Percentiles rank a stretch among this genome's conserved stretches.
Conservation (phyloP, 1,284 basidiomycete species). For the Vanrija pseudolonga region DNA sequence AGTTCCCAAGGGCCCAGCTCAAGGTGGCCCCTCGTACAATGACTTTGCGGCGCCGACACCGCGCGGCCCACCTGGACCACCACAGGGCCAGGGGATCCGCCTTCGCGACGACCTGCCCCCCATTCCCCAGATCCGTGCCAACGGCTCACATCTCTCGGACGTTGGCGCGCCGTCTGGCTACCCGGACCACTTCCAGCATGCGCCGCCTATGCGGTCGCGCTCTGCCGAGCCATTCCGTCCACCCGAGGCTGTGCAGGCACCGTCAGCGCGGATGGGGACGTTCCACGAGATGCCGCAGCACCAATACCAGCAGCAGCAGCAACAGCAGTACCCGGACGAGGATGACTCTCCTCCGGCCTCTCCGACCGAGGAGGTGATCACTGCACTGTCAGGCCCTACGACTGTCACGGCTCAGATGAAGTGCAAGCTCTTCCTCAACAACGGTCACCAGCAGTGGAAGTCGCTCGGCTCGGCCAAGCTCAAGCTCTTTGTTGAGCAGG, state of each 20-base stretch:
- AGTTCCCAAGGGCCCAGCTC: too few relatives aligned
- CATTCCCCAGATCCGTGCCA: slow-evolving; percentile 25
- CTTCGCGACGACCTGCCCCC: slow-evolving; percentile 17
- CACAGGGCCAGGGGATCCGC: background rate
- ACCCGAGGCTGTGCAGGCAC: slow-evolving; percentile 20
- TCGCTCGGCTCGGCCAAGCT: slow-evolving; percentile 82
- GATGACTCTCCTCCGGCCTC: slow-evolving; percentile 74
- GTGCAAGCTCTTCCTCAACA: slow-evolving; percentile 96
- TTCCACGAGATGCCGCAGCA: slow-evolving; percentile 16
- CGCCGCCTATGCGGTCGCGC: slow-evolving; percentile 19
- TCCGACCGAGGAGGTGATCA: slow-evolving; percentile 59
- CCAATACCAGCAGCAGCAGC: slow-evolving; percentile 31
- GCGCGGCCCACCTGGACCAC: slow-evolving; percentile 6
- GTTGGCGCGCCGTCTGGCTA: slow-evolving; percentile 10
- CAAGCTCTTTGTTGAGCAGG: slow-evolving; percentile 73
- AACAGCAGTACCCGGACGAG: slow-evolving; percentile 37
- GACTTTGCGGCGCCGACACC: slow-evolving; percentile 12
- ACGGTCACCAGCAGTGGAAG: slow-evolving; percentile 96
- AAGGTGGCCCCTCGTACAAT: too few relatives aligned
- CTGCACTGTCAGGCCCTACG: slow-evolving; percentile 61
- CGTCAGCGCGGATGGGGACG: slow-evolving; percentile 28
- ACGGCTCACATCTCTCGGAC: slow-evolving; percentile 30
- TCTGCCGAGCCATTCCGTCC: slow-evolving; percentile 37
- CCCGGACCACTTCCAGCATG: slow-evolving; percentile 7
- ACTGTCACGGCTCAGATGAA: slow-evolving; percentile 89